phyloP scores from a whole-genome alignment of 2,329 filamentous ascomycete species.

The Trichophyton rubrum region DNA sequence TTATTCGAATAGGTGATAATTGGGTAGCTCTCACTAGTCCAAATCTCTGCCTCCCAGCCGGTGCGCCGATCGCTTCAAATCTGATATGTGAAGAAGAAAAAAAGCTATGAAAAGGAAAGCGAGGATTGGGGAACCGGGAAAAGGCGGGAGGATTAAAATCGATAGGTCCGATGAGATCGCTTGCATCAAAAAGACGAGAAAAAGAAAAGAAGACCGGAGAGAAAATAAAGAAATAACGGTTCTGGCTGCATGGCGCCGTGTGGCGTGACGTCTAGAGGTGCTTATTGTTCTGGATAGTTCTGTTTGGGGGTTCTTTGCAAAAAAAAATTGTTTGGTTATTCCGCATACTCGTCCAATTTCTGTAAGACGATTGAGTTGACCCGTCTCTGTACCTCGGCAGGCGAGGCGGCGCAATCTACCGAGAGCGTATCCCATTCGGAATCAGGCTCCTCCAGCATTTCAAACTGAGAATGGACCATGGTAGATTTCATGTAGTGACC shows the following conservation, averaged over 20 bases:
- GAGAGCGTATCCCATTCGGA: conserved; percentile 59
- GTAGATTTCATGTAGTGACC: conserved; percentile 90
- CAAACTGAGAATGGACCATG: conserved; percentile 91
- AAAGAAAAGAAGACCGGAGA: not conserved
- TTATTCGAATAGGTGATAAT: not conserved
- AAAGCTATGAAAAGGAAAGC: not conserved
- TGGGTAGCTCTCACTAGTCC: not conserved
- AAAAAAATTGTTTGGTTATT: not conserved
- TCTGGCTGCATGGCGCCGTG: not conserved
- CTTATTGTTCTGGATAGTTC: not conserved
- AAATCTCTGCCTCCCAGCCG: not conserved
- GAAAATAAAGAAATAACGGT: conserved; percentile 3
- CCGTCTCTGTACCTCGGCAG: conserved; percentile 33
- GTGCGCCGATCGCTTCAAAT: conserved; percentile 1
- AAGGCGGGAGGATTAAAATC: not conserved
- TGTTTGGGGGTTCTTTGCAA: not conserved
- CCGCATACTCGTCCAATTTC: conserved; percentile 11
- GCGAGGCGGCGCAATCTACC: conserved; percentile 52
- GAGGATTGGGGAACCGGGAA: not conserved
- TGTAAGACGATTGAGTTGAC: conserved; percentile 8
- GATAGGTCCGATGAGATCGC: conserved; percentile 2
- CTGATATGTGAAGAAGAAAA: not conserved
- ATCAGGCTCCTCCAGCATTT: conserved; percentile 73
- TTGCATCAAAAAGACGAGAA: not conserved
- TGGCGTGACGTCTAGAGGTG: not conserved